Evolutionary conservation across 345 rosid species (phyloP), one percentile per base, ranked within the genome.

Genomic region (Boechera divaricarpa): DNA sequence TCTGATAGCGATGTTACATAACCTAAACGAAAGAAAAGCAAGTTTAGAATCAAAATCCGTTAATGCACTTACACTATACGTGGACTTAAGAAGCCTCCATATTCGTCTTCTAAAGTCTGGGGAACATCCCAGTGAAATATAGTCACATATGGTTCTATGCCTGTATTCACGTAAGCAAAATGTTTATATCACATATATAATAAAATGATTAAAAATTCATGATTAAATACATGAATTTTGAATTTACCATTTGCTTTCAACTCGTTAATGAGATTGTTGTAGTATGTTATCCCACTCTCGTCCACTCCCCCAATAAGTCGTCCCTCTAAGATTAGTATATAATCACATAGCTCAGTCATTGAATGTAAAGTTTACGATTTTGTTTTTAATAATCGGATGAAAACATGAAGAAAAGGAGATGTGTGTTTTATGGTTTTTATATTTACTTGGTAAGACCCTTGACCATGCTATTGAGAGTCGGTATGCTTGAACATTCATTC

Each of bases 191-290:
- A 28, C 35, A 26, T 2, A 61, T 10, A 61, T 2, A 61, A 38
- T 16, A 8, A 7, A 28, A 28, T 4, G 5, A 63, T 1, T 8
- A 7, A 13, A 42, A 42, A 0, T 62, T 5, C 7, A 52, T 51
- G 31, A 48, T 51, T 31, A 65, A 5, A 11, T 18, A 67, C 7
- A 11, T 33, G 21, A 28, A 4, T 15, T 56, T 13, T 1, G 16
- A 44, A 4, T 38, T 61, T 26, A 71, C 76, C 76, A 38, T 61
- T 72, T 15, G 48, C 51, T 74, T 16, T 66, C 12, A 74, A 33
- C 31, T 65, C 59, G 39, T 66, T 72, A 48, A 87, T 87, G 67
- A 87, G 88, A 35, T 82, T 82, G 31, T 79, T 87, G 83, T 87
- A 85, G 82, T 80, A 85, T 7, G 31, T 26, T 3, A 86, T 66